Percentiles rank a stretch among this genome's conserved stretches.
Evolutionary conservation across 768 basidiomycete genomes (phyloP).

Genomic region (Agrocybe pediades): DNA sequence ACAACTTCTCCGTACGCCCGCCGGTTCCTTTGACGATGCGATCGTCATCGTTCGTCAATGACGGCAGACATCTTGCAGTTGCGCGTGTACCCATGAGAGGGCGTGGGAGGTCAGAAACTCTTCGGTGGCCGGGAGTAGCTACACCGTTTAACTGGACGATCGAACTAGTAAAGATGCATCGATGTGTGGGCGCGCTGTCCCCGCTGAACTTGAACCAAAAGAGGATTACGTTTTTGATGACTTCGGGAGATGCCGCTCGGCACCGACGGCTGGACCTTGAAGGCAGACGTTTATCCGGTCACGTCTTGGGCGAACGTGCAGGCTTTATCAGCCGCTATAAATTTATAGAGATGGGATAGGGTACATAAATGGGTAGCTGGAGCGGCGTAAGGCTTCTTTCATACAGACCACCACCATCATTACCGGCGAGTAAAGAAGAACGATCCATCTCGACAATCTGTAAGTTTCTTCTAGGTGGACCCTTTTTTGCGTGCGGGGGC

Average conservation of each 20-base stretch:
- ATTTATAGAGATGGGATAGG: neutral
- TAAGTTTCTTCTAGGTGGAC: neutral
- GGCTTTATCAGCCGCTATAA: neutral
- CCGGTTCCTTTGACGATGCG: neutral
- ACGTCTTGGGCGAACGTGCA: neutral
- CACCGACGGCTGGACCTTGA: neutral
- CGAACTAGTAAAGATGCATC: too few species aligned
- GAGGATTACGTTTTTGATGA: neutral
- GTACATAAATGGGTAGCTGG: neutral
- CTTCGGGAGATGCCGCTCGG: neutral
- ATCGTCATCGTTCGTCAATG: too few species aligned
- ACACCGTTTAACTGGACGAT: too few species aligned
- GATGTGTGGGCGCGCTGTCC: neutral
- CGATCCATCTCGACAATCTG: neutral
- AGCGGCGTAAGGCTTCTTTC: neutral
- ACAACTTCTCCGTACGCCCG: neutral
- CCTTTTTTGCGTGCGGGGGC: too few species aligned
- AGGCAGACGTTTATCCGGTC: neutral
- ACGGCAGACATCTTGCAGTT: too few species aligned
- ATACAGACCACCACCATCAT: neutral
- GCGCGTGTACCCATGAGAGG: neutral
- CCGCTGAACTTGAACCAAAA: neutral
- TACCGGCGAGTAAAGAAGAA: neutral
- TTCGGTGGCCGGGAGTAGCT: neutral
- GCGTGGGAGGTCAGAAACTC: neutral